Conservation (phyloP, 768 basidiomycete genomes). For the Lactarius deliciosus region DNA sequence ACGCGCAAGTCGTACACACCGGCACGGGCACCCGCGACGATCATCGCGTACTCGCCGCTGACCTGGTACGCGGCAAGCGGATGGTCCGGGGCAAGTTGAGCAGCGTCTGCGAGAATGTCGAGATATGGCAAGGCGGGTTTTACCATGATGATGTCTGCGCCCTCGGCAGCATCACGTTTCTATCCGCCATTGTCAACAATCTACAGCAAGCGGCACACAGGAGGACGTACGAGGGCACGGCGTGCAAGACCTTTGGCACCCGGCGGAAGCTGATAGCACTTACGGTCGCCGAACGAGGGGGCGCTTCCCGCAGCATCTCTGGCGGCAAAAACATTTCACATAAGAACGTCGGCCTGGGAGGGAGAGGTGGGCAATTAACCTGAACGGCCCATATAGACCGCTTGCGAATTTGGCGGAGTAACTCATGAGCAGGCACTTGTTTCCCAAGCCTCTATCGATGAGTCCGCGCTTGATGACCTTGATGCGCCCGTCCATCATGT, state of each 20-base stretch:
- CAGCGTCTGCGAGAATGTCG: constrained; percentile 90
- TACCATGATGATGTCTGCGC: constrained; percentile 99
- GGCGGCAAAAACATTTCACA: constrained; percentile 6
- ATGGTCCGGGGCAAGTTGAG: constrained; percentile 75
- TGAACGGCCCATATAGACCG: constrained; percentile 92
- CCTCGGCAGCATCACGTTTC: constrained; percentile 87
- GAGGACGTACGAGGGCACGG: constrained; percentile 77
- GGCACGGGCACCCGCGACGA: constrained; percentile 88
- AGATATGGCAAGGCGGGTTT: constrained; percentile 96
- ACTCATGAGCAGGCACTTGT: constrained; percentile 90
- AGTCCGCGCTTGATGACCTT: constrained; percentile 83
- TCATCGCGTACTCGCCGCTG: constrained; percentile 97
- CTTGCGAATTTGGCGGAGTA: constrained; percentile 99
- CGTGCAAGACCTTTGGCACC: constrained; percentile 84
- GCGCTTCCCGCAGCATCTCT: constrained; percentile 98
- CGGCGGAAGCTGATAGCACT: constrained; percentile 97
- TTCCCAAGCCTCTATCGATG: constrained; percentile 81
- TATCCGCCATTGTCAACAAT: constrained; percentile 36
- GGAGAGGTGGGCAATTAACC: constrained; percentile 46
- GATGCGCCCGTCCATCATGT: constrained; percentile 99
- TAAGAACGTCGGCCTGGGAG: background rate
- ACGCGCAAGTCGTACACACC: constrained; percentile 90
- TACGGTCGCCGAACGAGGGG: constrained; percentile 91
- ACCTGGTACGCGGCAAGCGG: constrained; percentile 98
- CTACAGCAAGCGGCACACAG: background rate